Base-by-base conservation (phyloP, 805 yeast species). In the Hanseniaspora osmophila region DNA sequence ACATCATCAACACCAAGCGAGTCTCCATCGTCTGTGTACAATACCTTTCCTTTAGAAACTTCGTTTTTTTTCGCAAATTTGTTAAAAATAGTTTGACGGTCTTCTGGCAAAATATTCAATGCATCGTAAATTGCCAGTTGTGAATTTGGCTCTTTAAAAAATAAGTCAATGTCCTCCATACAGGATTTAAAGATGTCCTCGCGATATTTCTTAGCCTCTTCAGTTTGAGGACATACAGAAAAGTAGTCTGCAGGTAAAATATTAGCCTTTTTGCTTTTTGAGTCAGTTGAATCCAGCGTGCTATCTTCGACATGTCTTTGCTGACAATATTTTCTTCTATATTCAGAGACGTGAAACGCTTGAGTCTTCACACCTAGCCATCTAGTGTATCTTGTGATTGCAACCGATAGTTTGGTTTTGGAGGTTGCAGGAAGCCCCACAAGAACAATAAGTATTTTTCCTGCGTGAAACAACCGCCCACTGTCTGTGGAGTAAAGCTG, bases 61-160 rank as follows among this genome's bases (percentile, higher is more conserved):
- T 45, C 42, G 16, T 42, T 30, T 10, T 44, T 44, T 40, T 67
- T 64, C 7, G 67, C 64, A 54, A 90, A 77, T 47, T 63, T 62
- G 32, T 70, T 69, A 27, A 73, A 73, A 35, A 90, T 63, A 30
- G 71, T 73, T 7, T 69, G 54, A 53, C 99, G 71, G 52, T 80
- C 82, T 43, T 71, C 69, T 17, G 80, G 75, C 42, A 81, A 66
- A 6, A 92, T 95, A 60, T 92, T 92, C 43, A 92, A 83, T 0
- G 97, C 97, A 63, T 92, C 99, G 62, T 84, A 92, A 18, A 92
- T 84, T 5, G 95, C 98, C 30, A 92, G 85, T 64, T 92, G 98
- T 10, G 97, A 97, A 56, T 76, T 77, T 50, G 80, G 85, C 29
- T 73, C 72, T 50, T 75, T 73, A 61, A 85, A 86, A 27, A 45